Evolutionary conservation across 2,329 filamentous ascomycete species (phyloP), one percentile per base, ranked within the genome.

Genomic region (Phialophora macrospora): DNA sequence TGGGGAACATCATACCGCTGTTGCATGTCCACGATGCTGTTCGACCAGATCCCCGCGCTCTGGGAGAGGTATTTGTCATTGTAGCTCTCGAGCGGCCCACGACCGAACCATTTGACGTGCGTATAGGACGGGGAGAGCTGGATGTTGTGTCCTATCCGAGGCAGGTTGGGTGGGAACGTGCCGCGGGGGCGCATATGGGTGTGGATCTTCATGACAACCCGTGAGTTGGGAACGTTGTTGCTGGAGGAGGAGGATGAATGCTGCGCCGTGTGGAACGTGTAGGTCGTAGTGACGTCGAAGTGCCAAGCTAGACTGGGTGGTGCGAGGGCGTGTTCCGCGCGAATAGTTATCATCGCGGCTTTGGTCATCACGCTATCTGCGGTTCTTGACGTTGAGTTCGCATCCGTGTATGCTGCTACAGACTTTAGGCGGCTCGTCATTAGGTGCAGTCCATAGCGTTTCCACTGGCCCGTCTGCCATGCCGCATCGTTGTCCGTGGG

Each of bases 1-100:
- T 91, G 88, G 0, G 88, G 88, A 24, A 87, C 86, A 20, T 91
- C 88, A 71, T 90, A 90, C 0, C 80, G 78, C 0, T 82, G 81
- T 72, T 84, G 83, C 28, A 90, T 79, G 0, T 83, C 80, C 0
- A 80, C 78, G 32, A 71, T 59, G 3, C n/a, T 62, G 17, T 24
- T 28, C 1, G 87, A 76, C 0, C 80, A 86, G 48, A 85, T 78
- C 1, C 83, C 87, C 0, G 87, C 72, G 1, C 77, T 78, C 70
- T 88, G 86, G 1, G 85, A 83, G 12, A 79, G 72, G 65, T 90
- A 89, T 77, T 86, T 88, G 77, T 92, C 89, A 17, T 79, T 77
- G 78, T 91, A 92, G 11, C 82, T 85, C 74, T 90, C 88, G 2
- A 86, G 86, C 0, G 87, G 87, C 0, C 89, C 88, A 4, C 84